Evolutionary conservation across 78 protist genomes (phyloP).

Genomic region (Dictyostelium firmibasis): DNA sequence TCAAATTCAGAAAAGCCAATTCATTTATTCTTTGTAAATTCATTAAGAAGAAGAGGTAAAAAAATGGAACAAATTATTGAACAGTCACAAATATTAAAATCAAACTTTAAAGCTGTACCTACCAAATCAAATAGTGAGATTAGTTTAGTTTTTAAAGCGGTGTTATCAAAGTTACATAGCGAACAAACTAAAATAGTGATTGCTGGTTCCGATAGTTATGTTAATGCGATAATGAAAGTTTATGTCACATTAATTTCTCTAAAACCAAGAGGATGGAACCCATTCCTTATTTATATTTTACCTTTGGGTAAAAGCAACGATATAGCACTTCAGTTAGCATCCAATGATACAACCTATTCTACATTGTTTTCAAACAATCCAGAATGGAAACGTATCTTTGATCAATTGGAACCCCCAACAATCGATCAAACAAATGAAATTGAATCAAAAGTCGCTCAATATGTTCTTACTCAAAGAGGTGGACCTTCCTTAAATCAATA

Average conservation of each 20-base stretch:
- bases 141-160: neutral
- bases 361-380: slow-evolving; percentile 7
- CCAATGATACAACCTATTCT: slow-evolving; percentile 23
- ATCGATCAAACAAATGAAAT: neutral
- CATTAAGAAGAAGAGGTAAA: slow-evolving; percentile 46
- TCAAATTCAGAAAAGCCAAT: slow-evolving; percentile 31
- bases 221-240: neutral
- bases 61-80: slow-evolving; percentile 36
- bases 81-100: neutral
- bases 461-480: neutral
- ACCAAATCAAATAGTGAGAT: slow-evolving; percentile 31
- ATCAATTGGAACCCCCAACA: neutral
- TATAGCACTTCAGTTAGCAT: slow-evolving; percentile 20
- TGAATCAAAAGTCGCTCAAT: slow-evolving; percentile 18
- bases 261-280: slow-evolving; percentile 74
- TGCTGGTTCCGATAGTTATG: slow-evolving; percentile 62
- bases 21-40: slow-evolving; percentile 15
- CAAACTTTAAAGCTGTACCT: neutral
- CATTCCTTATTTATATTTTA: slow-evolving; percentile 38
- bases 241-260: slow-evolving; percentile 23
- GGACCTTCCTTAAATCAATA: neutral
- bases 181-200: slow-evolving; percentile 17
- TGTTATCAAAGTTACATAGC: neutral
- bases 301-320: slow-evolving; percentile 76
- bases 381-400: slow-evolving; percentile 62